These are phyloP conservation scores for Lepidopterella palustris DNA, from an alignment of 495 filamentous ascomycete species.

Conservation along the genomic window DNA sequence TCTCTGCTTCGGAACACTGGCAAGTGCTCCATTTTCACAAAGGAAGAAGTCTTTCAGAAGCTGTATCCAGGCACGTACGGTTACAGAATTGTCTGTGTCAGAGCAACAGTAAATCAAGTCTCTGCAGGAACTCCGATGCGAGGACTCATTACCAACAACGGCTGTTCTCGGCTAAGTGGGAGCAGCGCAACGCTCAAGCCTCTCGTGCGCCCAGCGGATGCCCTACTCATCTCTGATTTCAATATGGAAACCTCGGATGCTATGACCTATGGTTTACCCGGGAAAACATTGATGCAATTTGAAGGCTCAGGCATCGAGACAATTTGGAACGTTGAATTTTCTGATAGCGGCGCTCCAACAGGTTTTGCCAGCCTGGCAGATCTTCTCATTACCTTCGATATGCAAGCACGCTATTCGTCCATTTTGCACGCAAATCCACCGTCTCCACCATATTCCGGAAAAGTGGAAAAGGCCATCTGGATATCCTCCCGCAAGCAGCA, in stretches of 20 bases:
- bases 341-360: background rate
- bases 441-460: too few relatives aligned
- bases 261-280: background rate
- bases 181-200: background rate
- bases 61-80: background rate
- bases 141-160: background rate
- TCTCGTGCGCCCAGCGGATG: background rate
- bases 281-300: background rate
- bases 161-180: background rate
- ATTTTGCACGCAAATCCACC: too few relatives aligned
- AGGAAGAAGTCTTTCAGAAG: background rate
- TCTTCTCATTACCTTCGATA: too few relatives aligned
- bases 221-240: background rate
- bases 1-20: background rate
- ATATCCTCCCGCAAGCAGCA: too few relatives aligned
- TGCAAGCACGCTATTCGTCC: too few relatives aligned
- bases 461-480: too few relatives aligned
- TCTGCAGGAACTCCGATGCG: background rate
- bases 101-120: background rate
- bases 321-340: background rate
- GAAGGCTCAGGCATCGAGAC: background rate
- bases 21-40: background rate
- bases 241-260: background rate
- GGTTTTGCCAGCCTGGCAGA: too few relatives aligned
- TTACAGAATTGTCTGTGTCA: background rate